Percentiles rank a stretch among this genome's conserved stretches.
Conservation (phyloP, 192 early-diverging fungal genomes). For the Entomortierella lignicola region DNA sequence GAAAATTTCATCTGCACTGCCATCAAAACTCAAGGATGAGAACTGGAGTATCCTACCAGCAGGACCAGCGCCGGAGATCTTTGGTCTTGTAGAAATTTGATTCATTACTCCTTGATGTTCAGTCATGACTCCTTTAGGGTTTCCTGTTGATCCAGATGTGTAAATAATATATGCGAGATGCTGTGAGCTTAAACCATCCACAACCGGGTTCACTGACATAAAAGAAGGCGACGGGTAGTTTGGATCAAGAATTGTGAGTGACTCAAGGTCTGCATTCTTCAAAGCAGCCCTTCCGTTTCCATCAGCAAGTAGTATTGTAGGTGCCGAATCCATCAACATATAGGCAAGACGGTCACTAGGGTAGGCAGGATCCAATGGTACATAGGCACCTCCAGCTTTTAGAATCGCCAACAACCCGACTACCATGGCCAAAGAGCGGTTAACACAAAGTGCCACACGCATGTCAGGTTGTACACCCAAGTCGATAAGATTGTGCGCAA, state of each 20-base stretch:
- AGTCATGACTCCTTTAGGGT: constrained; percentile 1
- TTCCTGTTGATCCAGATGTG: constrained; percentile 29
- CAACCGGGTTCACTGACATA: neutral
- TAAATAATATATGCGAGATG: constrained; percentile 29
- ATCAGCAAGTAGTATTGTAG: constrained; percentile 5
- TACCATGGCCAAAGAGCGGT: constrained; percentile 6
- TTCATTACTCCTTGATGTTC: neutral
- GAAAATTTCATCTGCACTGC: no score
- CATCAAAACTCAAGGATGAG: no score
- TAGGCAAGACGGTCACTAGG: constrained; percentile 34
- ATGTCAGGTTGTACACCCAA: constrained; percentile 5
- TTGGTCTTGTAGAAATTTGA: neutral
- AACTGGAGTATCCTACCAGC: no score
- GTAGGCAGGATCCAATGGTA: constrained; percentile 49
- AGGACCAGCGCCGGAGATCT: neutral
- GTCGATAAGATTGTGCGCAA: constrained; percentile 11
- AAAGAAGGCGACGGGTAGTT: neutral
- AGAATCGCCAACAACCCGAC: constrained; percentile 39
- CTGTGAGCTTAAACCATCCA: neutral
- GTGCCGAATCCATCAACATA: constrained; percentile 25
- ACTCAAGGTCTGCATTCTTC: neutral
- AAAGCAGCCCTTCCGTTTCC: neutral
- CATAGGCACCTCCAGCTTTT: constrained; percentile 54
- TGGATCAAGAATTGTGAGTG: constrained; percentile 11
- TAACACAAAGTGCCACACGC: constrained; percentile 9